A percentile compares a stretch with the other conserved stretches of the same genome.
Conservation (phyloP, 805 yeast genomes). For the Hanseniaspora thailandica region DNA sequence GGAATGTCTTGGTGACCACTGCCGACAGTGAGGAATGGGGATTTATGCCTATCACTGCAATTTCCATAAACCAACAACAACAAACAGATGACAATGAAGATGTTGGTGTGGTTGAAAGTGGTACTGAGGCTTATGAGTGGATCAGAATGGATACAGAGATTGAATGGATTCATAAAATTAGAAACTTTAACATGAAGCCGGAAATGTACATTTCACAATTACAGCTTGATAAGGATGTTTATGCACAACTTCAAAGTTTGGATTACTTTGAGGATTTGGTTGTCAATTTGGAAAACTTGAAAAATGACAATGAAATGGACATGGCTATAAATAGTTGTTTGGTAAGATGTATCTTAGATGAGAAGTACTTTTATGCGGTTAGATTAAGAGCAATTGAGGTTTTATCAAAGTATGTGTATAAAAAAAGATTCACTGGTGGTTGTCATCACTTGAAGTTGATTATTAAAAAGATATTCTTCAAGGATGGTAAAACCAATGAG, state of each 20-base stretch:
- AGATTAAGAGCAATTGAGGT: conserved; percentile 79
- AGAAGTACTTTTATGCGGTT: conserved; percentile 77
- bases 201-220: conserved; percentile 90
- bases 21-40: conserved; percentile 22
- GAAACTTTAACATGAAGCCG: conserved; percentile 73
- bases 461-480: conserved; percentile 56
- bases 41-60: not conserved
- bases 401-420: conserved; percentile 53
- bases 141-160: conserved; percentile 92
- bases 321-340: conserved; percentile 69
- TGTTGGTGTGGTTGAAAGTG: conserved; percentile 22
- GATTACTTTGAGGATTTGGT: conserved; percentile 49
- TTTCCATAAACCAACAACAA: conserved; percentile 13
- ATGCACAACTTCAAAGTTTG: conserved; percentile 83
- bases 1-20: conserved; percentile 26
- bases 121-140: conserved; percentile 87
- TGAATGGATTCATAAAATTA: conserved; percentile 82
- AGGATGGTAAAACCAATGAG: conserved; percentile 39
- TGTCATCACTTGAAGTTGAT: conserved; percentile 59
- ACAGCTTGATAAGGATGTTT: conserved; percentile 90
- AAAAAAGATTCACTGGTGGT: conserved; percentile 35
- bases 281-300: conserved; percentile 9
- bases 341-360: conserved; percentile 69
- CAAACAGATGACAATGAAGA: conserved; percentile 22
- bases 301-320: conserved; percentile 25